Conservation (phyloP, 805 yeast species). For the Komagataella ulmi region DNA sequence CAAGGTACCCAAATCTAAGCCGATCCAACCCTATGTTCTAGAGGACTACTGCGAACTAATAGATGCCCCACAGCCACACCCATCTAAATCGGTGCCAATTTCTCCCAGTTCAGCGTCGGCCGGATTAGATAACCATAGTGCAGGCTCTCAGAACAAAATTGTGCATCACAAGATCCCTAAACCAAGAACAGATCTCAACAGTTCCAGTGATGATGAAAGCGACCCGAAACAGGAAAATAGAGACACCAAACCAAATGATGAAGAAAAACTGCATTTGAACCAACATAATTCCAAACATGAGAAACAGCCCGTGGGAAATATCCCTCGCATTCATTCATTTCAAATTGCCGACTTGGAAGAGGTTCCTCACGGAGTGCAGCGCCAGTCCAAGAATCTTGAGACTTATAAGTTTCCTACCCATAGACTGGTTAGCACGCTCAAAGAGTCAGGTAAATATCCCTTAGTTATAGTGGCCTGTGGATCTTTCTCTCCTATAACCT, state of each 20-base stretch:
- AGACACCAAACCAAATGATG: neutral
- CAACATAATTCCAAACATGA: neutral
- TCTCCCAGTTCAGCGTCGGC: neutral
- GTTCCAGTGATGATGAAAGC: neutral
- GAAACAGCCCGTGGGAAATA: slow-evolving; percentile 9
- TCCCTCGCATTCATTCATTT: slow-evolving; percentile 31
- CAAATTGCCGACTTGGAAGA: slow-evolving; percentile 93
- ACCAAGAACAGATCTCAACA: neutral
- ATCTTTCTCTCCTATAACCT: slow-evolving; percentile 90
- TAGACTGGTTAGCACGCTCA: slow-evolving; percentile 55
- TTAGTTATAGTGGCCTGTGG: slow-evolving; percentile 96
- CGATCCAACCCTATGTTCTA: slow-evolving; percentile 66
- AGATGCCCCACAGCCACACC: slow-evolving; percentile 43
- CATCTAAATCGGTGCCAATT: slow-evolving; percentile 4
- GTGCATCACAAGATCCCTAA: neutral
- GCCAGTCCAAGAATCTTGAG: slow-evolving; percentile 67
- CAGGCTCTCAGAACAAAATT: neutral
- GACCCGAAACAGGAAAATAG: neutral
- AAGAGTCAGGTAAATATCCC: slow-evolving; percentile 72
- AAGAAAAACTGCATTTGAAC: neutral
- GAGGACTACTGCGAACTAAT: slow-evolving; percentile 62
- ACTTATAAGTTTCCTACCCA: slow-evolving; percentile 81
- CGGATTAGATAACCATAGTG: neutral
- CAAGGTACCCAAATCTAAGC: slow-evolving; percentile 54
- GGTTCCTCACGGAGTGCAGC: slow-evolving; percentile 85